These are phyloP conservation scores for Teratosphaeria nubilosa DNA, from an alignment of 2,329 filamentous ascomycete species.

Conservation along the genomic window DNA sequence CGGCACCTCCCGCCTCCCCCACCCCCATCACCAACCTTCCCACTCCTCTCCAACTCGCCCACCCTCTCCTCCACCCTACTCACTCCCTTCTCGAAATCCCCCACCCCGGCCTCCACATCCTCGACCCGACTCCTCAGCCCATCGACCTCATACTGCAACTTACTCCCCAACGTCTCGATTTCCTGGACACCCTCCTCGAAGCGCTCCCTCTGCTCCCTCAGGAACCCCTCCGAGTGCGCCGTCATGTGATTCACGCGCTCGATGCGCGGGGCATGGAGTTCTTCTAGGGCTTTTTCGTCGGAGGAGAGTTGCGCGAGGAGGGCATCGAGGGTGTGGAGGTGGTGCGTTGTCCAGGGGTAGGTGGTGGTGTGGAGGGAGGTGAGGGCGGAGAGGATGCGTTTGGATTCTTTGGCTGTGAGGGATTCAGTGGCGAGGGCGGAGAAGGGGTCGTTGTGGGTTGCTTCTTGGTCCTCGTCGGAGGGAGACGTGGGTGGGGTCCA, in stretches of 20 bases:
- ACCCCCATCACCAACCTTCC: slow-evolving; percentile 46
- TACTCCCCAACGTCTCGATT: slow-evolving; percentile 69
- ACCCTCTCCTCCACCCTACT: slow-evolving; percentile 33
- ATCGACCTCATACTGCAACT: slow-evolving; percentile 85
- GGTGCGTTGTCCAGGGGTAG: slow-evolving; percentile 51
- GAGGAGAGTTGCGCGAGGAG: slow-evolving; percentile 47
- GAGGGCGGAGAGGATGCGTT: slow-evolving; percentile 45
- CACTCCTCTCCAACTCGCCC: slow-evolving; percentile 52
- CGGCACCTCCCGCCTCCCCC: slow-evolving; percentile 16
- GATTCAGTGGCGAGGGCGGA: slow-evolving; percentile 16
- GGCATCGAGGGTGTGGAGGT: slow-evolving; percentile 45
- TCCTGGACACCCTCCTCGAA: slow-evolving; percentile 66
- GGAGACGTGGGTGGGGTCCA: slow-evolving; percentile 43
- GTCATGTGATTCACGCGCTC: slow-evolving; percentile 60
- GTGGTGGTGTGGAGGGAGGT: slow-evolving; percentile 22
- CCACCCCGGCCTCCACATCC: slow-evolving; percentile 76
- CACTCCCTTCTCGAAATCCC: slow-evolving; percentile 64
- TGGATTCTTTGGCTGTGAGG: slow-evolving; percentile 44
- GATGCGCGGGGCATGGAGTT: slow-evolving; percentile 58
- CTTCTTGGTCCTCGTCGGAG: slow-evolving; percentile 7
- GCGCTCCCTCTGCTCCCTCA: slow-evolving; percentile 58
- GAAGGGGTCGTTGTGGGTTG: slow-evolving; percentile 9
- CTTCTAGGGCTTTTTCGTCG: slow-evolving; percentile 56
- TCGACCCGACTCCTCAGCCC: slow-evolving; percentile 68
- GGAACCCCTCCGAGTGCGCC: slow-evolving; percentile 55